A percentile compares a stretch with the other conserved stretches of the same genome.
Conservation (phyloP, 192 early-diverging fungal species). For the Nowakowskiella sp. region DNA sequence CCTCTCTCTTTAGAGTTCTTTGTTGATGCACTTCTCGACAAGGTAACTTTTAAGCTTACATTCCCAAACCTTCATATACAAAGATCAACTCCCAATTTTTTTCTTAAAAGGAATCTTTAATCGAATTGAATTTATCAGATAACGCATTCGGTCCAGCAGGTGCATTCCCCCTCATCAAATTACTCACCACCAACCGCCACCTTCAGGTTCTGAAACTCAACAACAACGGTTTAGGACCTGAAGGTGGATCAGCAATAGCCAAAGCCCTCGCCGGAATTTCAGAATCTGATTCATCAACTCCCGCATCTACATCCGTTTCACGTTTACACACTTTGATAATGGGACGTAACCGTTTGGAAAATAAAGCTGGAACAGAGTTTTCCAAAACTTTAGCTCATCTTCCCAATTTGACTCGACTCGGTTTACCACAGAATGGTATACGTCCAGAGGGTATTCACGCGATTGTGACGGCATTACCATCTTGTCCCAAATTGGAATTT, state of each 20-base stretch:
- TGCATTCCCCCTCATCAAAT: conserved; percentile 75
- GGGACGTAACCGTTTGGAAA: conserved; percentile 92
- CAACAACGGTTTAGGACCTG: conserved; percentile 93
- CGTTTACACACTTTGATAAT: conserved; percentile 77
- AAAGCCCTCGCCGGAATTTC: conserved; percentile 71
- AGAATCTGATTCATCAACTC: too few species aligned
- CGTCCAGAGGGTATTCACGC: conserved; percentile 85
- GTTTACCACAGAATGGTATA: conserved; percentile 97
- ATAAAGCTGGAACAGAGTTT: conserved; percentile 64
- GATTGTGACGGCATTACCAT: conserved; percentile 45
- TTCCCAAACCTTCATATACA: background rate
- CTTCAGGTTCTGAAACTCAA: conserved; percentile 84
- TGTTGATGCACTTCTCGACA: conserved; percentile 73
- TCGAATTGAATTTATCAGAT: conserved; percentile 77
- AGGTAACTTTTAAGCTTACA: conserved; percentile 20
- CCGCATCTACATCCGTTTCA: too few species aligned
- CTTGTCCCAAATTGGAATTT: conserved; percentile 56
- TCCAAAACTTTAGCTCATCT: conserved; percentile 75
- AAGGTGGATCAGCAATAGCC: conserved; percentile 78
- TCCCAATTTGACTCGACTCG: conserved; percentile 66
- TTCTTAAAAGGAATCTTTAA: conserved; percentile 44
- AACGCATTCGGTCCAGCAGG: conserved; percentile 98
- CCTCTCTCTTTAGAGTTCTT: conserved; percentile 73
- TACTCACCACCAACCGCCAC: conserved; percentile 71
- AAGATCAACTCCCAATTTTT: background rate